Evolutionary conservation across 306 rosid genomes (phyloP).

Genomic region (Malus orientalis): DNA sequence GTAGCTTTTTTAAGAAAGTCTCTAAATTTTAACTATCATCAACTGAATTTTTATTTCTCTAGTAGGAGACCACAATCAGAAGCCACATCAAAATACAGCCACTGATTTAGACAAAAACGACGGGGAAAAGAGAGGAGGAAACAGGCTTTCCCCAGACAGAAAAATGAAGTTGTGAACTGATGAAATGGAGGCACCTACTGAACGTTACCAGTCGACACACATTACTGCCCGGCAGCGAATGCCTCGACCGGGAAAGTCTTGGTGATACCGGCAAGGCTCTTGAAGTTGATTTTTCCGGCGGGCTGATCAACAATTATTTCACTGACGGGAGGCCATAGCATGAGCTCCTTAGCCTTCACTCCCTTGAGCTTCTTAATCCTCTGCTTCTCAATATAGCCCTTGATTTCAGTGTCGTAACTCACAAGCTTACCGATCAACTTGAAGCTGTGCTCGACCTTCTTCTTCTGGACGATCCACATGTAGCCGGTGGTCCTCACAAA

Average conservation of each 20-base stretch:
- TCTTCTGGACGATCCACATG: constrained; percentile 66
- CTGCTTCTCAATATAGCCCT: constrained; percentile 42
- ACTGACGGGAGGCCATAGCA: constrained; percentile 82
- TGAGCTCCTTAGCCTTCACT: constrained; percentile 76
- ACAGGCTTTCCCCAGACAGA: neutral
- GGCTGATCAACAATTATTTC: constrained; percentile 52
- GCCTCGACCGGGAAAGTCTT: constrained; percentile 74
- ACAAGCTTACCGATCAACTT: constrained; percentile 56
- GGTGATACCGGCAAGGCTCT: constrained; percentile 81
- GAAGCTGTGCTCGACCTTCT: constrained; percentile 78
- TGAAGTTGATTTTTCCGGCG: constrained; percentile 63
- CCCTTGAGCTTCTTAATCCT: constrained; percentile 68
- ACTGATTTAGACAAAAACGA: neutral
- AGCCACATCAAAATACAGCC: neutral
- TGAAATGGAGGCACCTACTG: neutral
- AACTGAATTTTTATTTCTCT: neutral
- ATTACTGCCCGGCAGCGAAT: constrained; percentile 74
- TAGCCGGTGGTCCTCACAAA: constrained; percentile 49
- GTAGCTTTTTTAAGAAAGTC: too few species aligned
- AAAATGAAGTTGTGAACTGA: neutral
- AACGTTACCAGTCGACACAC: neutral
- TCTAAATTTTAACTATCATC: neutral
- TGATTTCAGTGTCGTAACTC: constrained; percentile 54
- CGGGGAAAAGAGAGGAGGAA: neutral
- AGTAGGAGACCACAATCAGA: neutral